These are phyloP conservation scores for Paramyrothecium roridum DNA, from an alignment of 2,329 filamentous ascomycete genomes.

Conservation along the genomic window DNA sequence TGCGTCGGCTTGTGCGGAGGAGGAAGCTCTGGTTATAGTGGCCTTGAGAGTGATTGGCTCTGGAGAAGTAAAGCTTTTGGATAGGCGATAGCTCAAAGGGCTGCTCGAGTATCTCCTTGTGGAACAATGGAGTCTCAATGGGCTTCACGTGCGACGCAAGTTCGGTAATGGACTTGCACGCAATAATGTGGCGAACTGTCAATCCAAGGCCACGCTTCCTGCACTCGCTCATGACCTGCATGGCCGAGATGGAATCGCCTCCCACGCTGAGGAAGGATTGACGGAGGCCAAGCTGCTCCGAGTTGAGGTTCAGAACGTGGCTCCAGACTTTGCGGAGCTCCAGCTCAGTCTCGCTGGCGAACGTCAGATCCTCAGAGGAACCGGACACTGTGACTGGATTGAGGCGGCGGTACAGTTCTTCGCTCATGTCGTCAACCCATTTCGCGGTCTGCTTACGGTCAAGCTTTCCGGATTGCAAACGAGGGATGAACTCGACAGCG, in stretches of 20 bases:
- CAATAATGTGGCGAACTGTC: slow-evolving; percentile 22
- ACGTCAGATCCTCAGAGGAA: background rate
- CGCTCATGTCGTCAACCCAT: slow-evolving; percentile 1
- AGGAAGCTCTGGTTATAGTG: slow-evolving; percentile 13
- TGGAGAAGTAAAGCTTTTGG: slow-evolving; percentile 7
- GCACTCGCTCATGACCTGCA: slow-evolving; percentile 34
- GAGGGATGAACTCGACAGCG: slow-evolving; percentile 11
- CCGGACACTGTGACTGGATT: slow-evolving; percentile 2
- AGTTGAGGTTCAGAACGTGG: slow-evolving; percentile 13
- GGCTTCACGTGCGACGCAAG: slow-evolving; percentile 2
- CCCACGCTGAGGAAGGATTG: slow-evolving; percentile 33
- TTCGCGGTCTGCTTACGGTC: slow-evolving; percentile 9
- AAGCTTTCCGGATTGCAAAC: slow-evolving; percentile 14
- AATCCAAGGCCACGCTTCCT: slow-evolving; percentile 20
- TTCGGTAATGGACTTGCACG: slow-evolving; percentile 17
- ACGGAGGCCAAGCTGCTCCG: slow-evolving; percentile 11
- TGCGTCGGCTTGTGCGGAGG: background rate
- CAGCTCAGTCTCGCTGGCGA: slow-evolving; percentile 2
- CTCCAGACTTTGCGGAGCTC: slow-evolving; percentile 1
- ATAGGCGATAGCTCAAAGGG: slow-evolving; percentile 11
- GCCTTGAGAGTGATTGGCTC: background rate
- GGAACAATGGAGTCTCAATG: slow-evolving; percentile 1
- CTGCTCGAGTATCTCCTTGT: slow-evolving; percentile 1
- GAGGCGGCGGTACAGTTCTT: background rate
- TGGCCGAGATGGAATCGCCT: slow-evolving; percentile 39